phyloP scores from a whole-genome alignment of 2,329 filamentous ascomycete genomes.

The Calonectria henricotiae region DNA sequence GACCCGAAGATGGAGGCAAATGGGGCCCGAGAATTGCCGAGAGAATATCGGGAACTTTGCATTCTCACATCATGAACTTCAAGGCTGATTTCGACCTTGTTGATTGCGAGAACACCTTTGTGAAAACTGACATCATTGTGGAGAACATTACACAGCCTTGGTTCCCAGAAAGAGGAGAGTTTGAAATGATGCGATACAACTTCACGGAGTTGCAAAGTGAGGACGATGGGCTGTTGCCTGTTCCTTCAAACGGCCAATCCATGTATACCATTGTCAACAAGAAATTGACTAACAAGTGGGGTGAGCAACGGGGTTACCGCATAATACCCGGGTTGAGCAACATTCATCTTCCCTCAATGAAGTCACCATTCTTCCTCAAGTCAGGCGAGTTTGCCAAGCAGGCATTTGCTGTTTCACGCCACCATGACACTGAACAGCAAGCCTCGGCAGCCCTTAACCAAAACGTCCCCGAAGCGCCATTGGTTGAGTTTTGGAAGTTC shows the following conservation, averaged over 20 bases:
- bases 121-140: constrained; percentile 55
- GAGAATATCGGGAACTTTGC: constrained; percentile 52
- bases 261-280: constrained; percentile 49
- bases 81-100: constrained; percentile 61
- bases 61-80: constrained; percentile 59
- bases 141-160: constrained; percentile 57
- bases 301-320: constrained; percentile 32
- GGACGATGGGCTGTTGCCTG: constrained; percentile 50
- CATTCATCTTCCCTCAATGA: constrained; percentile 63
- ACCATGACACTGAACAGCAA: constrained; percentile 57
- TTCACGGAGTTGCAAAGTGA: constrained; percentile 51
- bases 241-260: constrained; percentile 33
- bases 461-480: constrained; percentile 59
- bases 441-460: constrained; percentile 59
- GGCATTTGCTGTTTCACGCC: constrained; percentile 64
- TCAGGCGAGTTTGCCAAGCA: constrained; percentile 66
- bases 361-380: constrained; percentile 64
- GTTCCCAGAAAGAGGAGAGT: constrained; percentile 57
- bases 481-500: constrained; percentile 63
- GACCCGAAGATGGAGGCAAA: constrained; percentile 53
- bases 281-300: constrained; percentile 36
- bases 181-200: constrained; percentile 58
- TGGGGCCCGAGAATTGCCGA: constrained; percentile 57
- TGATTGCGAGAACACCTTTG: constrained; percentile 53
- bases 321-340: constrained; percentile 53